Base-by-base conservation (phyloP, 179 eudicot genomes). In the Corrigiola litoralis region DNA sequence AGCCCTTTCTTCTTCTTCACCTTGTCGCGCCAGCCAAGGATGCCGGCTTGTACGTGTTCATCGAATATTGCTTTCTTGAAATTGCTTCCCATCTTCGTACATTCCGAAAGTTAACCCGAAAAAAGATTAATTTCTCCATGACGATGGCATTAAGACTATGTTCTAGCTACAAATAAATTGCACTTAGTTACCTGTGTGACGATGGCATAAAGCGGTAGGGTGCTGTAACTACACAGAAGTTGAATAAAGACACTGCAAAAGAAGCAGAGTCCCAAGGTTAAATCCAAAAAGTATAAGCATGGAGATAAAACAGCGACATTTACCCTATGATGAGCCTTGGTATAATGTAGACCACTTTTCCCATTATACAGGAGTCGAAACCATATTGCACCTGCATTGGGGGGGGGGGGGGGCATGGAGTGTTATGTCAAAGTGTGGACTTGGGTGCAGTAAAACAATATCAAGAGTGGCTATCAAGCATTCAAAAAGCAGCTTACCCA, bases 181-280 rank as follows among this genome's bases (percentile, higher is more conserved):
- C 44, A 53, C 12, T 16, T 32, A 68, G 34, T 52, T 72, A 90
- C 99, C 97, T 94, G 99, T 16, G 99, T 86, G 34, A 94, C 99
- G 32, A 90, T 81, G 65, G 99, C 99, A 59, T 94, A 94, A 34
- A 94, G 99, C 4, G 99, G 99, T 11, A 94, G 78, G n/a, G 99
- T 94, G 79, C 99, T 94, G 69, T 88, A 94, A 75, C 99, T 90
- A 80, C 96, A 90, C 57, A 94, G 80, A 25, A 88, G 80, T 77
- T 90, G 99, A 68, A 90, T 84, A 55, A 90, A 62, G 49, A 80
- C 85, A 70, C 99, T 94, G 73, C 58, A 78, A 59, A 61, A 52
- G 33, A 8, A n/a, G 20, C 29, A 33, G 28, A 56, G n/a, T 31
- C 47, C 25, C 18, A 8, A 42, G 53, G 25, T 1, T 25, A 33